Conservation (phyloP, 2,329 filamentous ascomycete species). For the Aureobasidium sp. region DNA sequence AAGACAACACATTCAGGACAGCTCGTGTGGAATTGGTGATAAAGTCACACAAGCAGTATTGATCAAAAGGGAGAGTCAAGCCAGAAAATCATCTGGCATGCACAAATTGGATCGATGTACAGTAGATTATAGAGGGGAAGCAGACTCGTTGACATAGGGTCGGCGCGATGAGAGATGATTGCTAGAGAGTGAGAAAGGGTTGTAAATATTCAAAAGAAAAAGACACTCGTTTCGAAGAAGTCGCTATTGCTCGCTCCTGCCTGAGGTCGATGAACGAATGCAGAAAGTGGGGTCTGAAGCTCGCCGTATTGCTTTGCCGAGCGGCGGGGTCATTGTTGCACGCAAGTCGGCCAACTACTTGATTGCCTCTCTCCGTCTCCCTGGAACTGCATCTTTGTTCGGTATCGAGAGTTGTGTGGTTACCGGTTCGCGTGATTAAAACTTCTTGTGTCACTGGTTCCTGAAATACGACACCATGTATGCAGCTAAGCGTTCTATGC, state of each 20-base stretch:
- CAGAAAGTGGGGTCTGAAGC: slow-evolving; percentile 7
- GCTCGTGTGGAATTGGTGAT: not conserved
- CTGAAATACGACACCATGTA: not conserved
- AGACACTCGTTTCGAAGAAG: not conserved
- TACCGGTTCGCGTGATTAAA: not conserved
- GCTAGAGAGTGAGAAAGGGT: not conserved
- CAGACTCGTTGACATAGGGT: too few relatives aligned
- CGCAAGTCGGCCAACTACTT: not conserved
- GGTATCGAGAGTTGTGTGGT: not conserved
- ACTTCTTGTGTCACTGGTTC: not conserved
- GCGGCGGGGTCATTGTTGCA: slow-evolving; percentile 1
- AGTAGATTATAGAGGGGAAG: not conserved
- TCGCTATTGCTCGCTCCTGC: not conserved
- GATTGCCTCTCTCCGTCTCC: not conserved
- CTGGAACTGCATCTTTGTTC: not conserved
- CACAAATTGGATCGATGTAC: not conserved
- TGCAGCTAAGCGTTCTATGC: not conserved
- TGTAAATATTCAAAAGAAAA: not conserved
- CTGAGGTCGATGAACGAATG: not conserved
- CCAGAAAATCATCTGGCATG: not conserved
- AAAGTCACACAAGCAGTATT: not conserved
- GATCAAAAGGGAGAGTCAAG: not conserved
- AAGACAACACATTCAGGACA: not conserved
- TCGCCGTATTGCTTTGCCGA: not conserved
- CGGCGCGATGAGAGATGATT: not conserved